Base-by-base conservation (phyloP, 768 basidiomycete species). In the Gymnopilus junonius region DNA sequence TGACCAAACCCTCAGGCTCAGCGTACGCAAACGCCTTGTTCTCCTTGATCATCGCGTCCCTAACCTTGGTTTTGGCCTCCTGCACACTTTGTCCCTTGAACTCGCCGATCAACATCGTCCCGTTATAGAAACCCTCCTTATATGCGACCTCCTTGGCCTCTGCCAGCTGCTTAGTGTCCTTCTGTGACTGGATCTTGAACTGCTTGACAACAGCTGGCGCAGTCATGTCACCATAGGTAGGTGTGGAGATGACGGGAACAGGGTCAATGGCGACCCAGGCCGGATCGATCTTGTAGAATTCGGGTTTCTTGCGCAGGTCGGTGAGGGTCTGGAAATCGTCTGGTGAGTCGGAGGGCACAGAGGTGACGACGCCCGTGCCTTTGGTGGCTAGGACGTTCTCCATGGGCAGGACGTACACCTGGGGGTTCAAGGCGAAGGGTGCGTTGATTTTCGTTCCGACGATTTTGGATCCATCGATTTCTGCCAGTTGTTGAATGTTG, bases 351-450 rank as follows among this genome's bases (percentile, higher is more conserved):
- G 97, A 97, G 0, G 97, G 96, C 6, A 97, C 96, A 40, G 94
- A 99, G 4, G 96, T 97, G 70, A 99, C 97, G 31, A 99, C 95
- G 65, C 97, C 97, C 12, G 97, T 99, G 70, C 97, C 97, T 90
- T 99, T 99, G 65, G 93, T 96, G n/a, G 95, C 87, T 50, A 97
- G 83, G 57, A 99, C 95, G 67, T 90, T 93, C 67, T 99, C 97
- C 97, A 99, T 99, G n/a, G 97, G 97, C 61, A 99, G 77, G 48
- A 99, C 94, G 71, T 95, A 95, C 27, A 98, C 93, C 76, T 97
- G 90, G 0, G 92, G 87, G 73, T 90, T 85, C 55, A 95, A 69
- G 23, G 88, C 86, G 65, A 93, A 88, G 0, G 97, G 95, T 1
- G 97, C 96, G 64, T 88, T 89, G 76, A 99, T 89, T 71, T 87